Percentiles rank a stretch among this genome's conserved stretches.
These are phyloP conservation scores for Serendipita sp. DNA, from an alignment of 768 basidiomycete species.

Conservation along the genomic window DNA sequence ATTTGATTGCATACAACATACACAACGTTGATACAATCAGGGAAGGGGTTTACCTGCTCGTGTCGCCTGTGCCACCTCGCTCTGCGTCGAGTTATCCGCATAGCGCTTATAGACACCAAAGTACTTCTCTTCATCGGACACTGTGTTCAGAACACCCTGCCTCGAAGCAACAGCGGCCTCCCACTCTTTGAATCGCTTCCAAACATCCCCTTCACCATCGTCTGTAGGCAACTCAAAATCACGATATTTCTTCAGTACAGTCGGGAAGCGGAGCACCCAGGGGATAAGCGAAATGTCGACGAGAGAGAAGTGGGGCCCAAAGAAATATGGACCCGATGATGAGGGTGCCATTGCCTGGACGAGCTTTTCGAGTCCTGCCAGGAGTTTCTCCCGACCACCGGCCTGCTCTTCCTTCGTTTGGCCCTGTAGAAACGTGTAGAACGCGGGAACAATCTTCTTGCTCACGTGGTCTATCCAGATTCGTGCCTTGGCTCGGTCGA, in stretches of 20 bases:
- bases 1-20: too few relatives aligned
- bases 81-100: slow-evolving; percentile 35
- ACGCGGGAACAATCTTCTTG: slow-evolving; percentile 37
- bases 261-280: slow-evolving; percentile 51
- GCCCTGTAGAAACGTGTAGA: slow-evolving; percentile 32
- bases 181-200: neutral
- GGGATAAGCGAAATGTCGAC: slow-evolving; percentile 42
- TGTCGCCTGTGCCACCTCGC: slow-evolving; percentile 36
- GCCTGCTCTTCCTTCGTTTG: slow-evolving; percentile 17
- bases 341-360: slow-evolving; percentile 17
- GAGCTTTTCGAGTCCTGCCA: slow-evolving; percentile 23
- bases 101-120: slow-evolving; percentile 19
- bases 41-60: slow-evolving; percentile 28
- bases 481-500: slow-evolving; percentile 33
- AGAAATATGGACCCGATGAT: slow-evolving; percentile 34
- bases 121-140: slow-evolving; percentile 20
- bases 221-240: slow-evolving; percentile 30
- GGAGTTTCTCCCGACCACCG: slow-evolving; percentile 23
- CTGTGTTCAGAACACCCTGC: slow-evolving; percentile 12
- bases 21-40: neutral
- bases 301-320: slow-evolving; percentile 35
- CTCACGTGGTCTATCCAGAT: slow-evolving; percentile 41
- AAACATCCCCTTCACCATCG: slow-evolving; percentile 19
- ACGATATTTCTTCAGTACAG: slow-evolving; percentile 30
- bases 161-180: slow-evolving; percentile 5